Conservation (phyloP, 2,329 filamentous ascomycete species). For the Paramyrothecium sp. region DNA sequence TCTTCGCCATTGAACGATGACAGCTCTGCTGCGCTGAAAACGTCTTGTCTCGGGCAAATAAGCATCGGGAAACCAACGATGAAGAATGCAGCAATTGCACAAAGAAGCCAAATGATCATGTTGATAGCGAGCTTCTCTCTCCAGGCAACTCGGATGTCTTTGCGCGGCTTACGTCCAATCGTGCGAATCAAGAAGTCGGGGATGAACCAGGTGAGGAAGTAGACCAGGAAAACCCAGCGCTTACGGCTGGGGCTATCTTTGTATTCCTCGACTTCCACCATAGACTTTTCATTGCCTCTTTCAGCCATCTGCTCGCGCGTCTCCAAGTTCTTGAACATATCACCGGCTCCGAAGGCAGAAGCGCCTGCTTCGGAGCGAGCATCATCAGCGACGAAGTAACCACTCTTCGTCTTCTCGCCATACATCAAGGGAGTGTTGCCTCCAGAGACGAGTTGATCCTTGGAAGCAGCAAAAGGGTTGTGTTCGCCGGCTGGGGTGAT, state of each 20-base stretch:
- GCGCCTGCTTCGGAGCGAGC: conserved; percentile 86
- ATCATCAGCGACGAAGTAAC: conserved; percentile 84
- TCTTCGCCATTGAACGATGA: conserved; percentile 70
- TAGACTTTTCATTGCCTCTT: conserved; percentile 85
- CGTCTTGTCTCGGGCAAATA: conserved; percentile 88
- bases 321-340: conserved; percentile 98
- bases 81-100: conserved; percentile 78
- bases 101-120: conserved; percentile 90
- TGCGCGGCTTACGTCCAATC: conserved; percentile 82
- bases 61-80: conserved; percentile 83
- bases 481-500: conserved; percentile 54
- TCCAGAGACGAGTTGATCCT: conserved; percentile 55
- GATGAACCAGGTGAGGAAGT: conserved; percentile 79
- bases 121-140: conserved; percentile 98
- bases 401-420: conserved; percentile 72
- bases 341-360: conserved; percentile 86
- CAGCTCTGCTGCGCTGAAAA: conserved; percentile 79
- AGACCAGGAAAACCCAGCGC: conserved; percentile 86
- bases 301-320: conserved; percentile 93
- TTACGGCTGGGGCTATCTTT: conserved; percentile 77
- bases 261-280: conserved; percentile 87
- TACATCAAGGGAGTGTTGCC: conserved; percentile 59
- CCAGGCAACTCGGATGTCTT: conserved; percentile 92
- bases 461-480: conserved; percentile 61
- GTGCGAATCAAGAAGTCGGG: conserved; percentile 79